These are phyloP conservation scores for Carpinus viminea DNA, from an alignment of 306 rosid species.

Conservation along the genomic window DNA sequence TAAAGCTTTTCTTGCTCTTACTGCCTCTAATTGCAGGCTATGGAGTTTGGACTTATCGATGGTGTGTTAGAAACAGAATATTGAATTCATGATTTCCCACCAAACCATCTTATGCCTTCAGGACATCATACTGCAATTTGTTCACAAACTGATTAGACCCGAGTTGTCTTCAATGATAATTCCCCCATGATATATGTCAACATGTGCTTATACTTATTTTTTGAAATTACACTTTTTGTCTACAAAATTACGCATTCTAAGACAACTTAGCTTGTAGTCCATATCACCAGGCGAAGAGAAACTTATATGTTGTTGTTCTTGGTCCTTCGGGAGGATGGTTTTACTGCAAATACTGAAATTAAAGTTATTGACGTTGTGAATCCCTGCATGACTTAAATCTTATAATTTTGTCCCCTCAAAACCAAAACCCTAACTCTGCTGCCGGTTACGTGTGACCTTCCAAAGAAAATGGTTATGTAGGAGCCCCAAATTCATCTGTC, in stretches of 20 bases:
- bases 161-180: conserved; percentile 28
- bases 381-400: too few species aligned
- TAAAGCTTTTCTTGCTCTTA: neutral
- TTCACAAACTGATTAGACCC: conserved; percentile 19
- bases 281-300: neutral
- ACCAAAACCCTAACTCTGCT: too few species aligned
- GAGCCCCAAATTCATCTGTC: too few species aligned
- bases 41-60: conserved; percentile 91
- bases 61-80: conserved; percentile 91
- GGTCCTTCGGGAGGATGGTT: too few species aligned
- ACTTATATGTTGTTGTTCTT: too few species aligned
- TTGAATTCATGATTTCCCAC: conserved; percentile 33
- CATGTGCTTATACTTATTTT: neutral
- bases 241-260: neutral
- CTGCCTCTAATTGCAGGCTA: conserved; percentile 58
- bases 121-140: conserved; percentile 19
- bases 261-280: neutral
- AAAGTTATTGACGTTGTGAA: too few species aligned
- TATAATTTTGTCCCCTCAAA: too few species aligned
- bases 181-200: neutral
- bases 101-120: conserved; percentile 6
- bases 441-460: too few species aligned
- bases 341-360: too few species aligned
- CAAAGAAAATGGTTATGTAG: too few species aligned
- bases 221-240: too few species aligned